Evolutionary conservation across 2,329 filamentous ascomycete genomes (phyloP), one percentile per base, ranked within the genome.

Genomic region (Calonectria naviculata): DNA sequence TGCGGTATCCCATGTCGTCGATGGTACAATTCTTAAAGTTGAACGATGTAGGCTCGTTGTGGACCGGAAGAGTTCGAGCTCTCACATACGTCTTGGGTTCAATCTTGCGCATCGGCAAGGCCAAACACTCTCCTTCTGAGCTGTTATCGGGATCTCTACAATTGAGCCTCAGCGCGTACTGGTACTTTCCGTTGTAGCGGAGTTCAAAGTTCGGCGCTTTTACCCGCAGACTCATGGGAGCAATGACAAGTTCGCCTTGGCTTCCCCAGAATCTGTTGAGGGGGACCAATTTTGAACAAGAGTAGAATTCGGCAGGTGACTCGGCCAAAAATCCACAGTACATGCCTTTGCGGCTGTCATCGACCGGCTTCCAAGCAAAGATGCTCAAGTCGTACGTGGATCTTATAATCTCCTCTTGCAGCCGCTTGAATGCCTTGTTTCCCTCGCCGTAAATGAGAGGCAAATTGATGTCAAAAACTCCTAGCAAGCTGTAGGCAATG

Each of bases 331-430:
- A 64, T 2, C 61, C 61, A 28, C 61, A 49, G 29, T 64, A 49
- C 44, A 38, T 64, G n/a, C 17, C 21, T 24, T 47, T 64, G 29
- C 29, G n/a, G 2, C 5, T 28, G 13, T 64, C 61, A 13, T 47
- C 42, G 2, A 49, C n/a, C 13, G 61, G 58, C 19, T 64, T 67
- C 68, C 68, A 70, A 2, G 60, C 46, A 44, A 70, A 56, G 17
- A 70, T 65, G 28, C 68, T 70, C 41, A 46, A 12, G 54, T 70
- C 68, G 17, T 70, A 61, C 9, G 63, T 61, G 24, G 54, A 54
- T 29, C 61, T 31, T 13, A 68, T 56, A n/a, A 69, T 65, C 26
- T 69, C 60, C n/a, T 69, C 58, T 12, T 64, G 61, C 3, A 64
- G 41, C 12, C 61, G 61, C n/a, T 64, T 64, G 29, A 64, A 64